Conservation (phyloP, 129 eudicot species). For the Tagetes erecta region DNA sequence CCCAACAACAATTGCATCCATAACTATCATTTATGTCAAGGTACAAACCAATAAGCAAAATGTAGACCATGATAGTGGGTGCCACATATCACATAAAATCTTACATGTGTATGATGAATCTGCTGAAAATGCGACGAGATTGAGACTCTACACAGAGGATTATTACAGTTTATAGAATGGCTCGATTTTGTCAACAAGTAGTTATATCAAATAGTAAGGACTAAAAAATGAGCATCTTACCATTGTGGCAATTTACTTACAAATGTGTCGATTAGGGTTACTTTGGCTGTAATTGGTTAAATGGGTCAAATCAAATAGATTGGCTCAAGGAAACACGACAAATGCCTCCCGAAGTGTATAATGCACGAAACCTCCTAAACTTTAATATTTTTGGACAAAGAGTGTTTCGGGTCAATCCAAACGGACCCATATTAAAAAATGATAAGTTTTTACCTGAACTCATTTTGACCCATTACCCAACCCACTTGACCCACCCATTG, state of each 20-base stretch:
- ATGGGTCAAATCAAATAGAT: not conserved
- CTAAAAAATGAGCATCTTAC: not conserved
- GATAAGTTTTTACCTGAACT: not conserved
- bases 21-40: constrained; percentile 69
- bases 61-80: not conserved
- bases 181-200: not conserved
- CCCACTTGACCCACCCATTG: not conserved
- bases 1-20: constrained; percentile 95
- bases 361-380: not conserved
- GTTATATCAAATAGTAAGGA: constrained; percentile 3
- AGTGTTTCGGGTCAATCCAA: not conserved
- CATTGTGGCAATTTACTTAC: not conserved
- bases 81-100: not conserved
- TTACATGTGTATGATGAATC: not conserved
- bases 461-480: not conserved
- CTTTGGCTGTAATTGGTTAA: not conserved
- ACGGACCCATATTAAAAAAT: not conserved
- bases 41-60: constrained; percentile 27
- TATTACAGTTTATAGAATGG: not conserved
- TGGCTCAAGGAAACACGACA: not conserved
- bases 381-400: not conserved
- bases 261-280: not conserved
- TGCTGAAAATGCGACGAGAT: not conserved
- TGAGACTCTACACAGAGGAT: not conserved
- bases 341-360: not conserved